phyloP scores from a whole-genome alignment of 2,329 filamentous ascomycete genomes.

The Claviceps sp. region DNA sequence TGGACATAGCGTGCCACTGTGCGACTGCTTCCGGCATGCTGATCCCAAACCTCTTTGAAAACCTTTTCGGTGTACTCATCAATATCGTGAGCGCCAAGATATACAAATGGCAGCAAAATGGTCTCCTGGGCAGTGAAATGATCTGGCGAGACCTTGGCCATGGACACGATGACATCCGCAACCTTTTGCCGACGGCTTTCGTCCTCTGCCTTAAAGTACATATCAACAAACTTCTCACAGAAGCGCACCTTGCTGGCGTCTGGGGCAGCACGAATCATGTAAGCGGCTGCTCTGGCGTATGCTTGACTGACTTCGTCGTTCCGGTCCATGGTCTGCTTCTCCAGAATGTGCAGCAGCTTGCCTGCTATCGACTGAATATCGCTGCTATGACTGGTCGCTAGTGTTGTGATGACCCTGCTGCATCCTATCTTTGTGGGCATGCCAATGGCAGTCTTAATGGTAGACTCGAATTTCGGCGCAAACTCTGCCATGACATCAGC shows the following conservation, averaged over 20 bases:
- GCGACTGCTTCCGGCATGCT: slow-evolving; percentile 76
- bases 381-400: slow-evolving; percentile 67
- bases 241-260: slow-evolving; percentile 37
- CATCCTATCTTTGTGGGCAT: slow-evolving; percentile 92
- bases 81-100: slow-evolving; percentile 74
- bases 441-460: slow-evolving; percentile 76
- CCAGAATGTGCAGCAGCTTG: slow-evolving; percentile 61
- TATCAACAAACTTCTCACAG: slow-evolving; percentile 40
- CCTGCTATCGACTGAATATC: slow-evolving; percentile 65
- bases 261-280: slow-evolving; percentile 53
- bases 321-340: slow-evolving; percentile 73
- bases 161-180: slow-evolving; percentile 68
- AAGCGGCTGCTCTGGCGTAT: slow-evolving; percentile 78
- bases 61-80: slow-evolving; percentile 66
- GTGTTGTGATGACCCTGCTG: slow-evolving; percentile 67
- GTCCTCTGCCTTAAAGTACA: slow-evolving; percentile 76
- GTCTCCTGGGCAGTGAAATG: slow-evolving; percentile 68
- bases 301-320: slow-evolving; percentile 89
- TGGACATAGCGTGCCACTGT: slow-evolving; percentile 71
- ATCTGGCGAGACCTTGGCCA: slow-evolving; percentile 80
- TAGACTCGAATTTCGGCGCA: slow-evolving; percentile 57
- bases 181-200: slow-evolving; percentile 60
- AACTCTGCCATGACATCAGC: slow-evolving; percentile 63
- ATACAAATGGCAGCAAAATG: slow-evolving; percentile 72
- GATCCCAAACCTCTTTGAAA: slow-evolving; percentile 79